Percentiles rank a stretch among this genome's conserved stretches.
These are phyloP conservation scores for Solanum habrochaites DNA, from an alignment of 257 asterid species.

Conservation along the genomic window DNA sequence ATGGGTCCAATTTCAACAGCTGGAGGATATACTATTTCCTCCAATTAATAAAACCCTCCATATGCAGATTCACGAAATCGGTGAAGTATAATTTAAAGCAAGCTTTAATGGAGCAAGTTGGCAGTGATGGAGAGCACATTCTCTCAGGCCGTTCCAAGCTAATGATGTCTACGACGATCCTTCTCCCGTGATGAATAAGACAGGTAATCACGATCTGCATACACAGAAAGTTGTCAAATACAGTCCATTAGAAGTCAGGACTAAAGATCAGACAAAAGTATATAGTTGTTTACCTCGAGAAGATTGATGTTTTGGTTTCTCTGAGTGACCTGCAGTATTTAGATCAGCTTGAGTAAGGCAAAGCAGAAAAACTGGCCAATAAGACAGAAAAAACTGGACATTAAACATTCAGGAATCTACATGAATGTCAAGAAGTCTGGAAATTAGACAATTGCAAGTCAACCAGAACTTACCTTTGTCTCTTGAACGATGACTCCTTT, in stretches of 20 bases:
- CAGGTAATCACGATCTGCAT: constrained; percentile 60
- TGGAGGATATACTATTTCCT: not conserved
- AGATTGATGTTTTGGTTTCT: constrained; percentile 56
- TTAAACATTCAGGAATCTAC: not conserved
- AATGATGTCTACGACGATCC: constrained; percentile 68
- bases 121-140: not conserved
- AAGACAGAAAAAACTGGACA: not conserved
- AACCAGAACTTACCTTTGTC: constrained; percentile 41
- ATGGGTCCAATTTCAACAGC: not conserved
- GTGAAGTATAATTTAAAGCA: not conserved
- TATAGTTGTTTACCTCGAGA: constrained; percentile 49
- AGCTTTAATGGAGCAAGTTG: not conserved
- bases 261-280: not conserved
- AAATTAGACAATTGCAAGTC: constrained; percentile 31
- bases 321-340: constrained; percentile 39
- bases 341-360: not conserved
- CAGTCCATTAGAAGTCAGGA: not conserved
- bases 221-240: not conserved
- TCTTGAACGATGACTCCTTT: constrained; percentile 60
- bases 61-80: not conserved
- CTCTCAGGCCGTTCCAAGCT: constrained; percentile 9
- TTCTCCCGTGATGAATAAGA: constrained; percentile 61
- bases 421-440: not conserved
- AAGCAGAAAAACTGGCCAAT: not conserved
- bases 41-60: not conserved